Evolutionary conservation across 805 yeast species (phyloP).

Genomic region (Diddensiella santjacobensis): DNA sequence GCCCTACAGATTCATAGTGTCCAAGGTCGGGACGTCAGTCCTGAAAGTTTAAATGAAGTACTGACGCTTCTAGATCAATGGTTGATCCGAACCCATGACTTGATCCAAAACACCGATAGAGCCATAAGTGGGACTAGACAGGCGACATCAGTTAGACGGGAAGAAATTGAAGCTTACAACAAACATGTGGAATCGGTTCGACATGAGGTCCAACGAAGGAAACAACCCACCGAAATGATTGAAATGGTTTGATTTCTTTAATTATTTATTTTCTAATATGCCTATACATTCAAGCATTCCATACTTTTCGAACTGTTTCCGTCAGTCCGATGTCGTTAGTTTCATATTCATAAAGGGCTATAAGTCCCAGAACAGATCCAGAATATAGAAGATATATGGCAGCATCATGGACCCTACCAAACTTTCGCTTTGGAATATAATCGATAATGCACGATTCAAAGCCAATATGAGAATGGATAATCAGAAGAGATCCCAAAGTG

Average conservation of each 20-base stretch:
- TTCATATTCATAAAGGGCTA: slow-evolving; percentile 75
- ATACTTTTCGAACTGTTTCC: slow-evolving; percentile 57
- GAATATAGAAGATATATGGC: slow-evolving; percentile 65
- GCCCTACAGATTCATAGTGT: slow-evolving; percentile 20
- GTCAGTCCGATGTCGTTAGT: slow-evolving; percentile 76
- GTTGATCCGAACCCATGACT: slow-evolving; percentile 8
- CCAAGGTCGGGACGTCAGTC: slow-evolving; percentile 22
- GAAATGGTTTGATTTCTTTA: not conserved
- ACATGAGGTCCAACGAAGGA: not conserved
- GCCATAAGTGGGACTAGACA: not conserved
- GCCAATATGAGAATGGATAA: slow-evolving; percentile 82
- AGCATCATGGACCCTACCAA: slow-evolving; percentile 67
- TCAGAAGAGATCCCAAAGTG: slow-evolving; percentile 55
- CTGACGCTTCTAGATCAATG: slow-evolving; percentile 13
- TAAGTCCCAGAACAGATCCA: slow-evolving; percentile 67
- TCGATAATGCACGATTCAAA: slow-evolving; percentile 89
- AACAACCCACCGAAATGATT: not conserved
- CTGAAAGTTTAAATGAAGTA: slow-evolving; percentile 17
- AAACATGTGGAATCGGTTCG: not conserved
- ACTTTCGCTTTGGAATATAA: slow-evolving; percentile 83
- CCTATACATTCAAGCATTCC: slow-evolving; percentile 45
- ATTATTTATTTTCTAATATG: slow-evolving; percentile 1
- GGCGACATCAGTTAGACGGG: not conserved
- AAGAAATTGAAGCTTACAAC: not conserved
- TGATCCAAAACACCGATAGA: slow-evolving; percentile 9